phyloP scores from a whole-genome alignment of 2,329 filamentous ascomycete species.

The Fusarium agapanthi region DNA sequence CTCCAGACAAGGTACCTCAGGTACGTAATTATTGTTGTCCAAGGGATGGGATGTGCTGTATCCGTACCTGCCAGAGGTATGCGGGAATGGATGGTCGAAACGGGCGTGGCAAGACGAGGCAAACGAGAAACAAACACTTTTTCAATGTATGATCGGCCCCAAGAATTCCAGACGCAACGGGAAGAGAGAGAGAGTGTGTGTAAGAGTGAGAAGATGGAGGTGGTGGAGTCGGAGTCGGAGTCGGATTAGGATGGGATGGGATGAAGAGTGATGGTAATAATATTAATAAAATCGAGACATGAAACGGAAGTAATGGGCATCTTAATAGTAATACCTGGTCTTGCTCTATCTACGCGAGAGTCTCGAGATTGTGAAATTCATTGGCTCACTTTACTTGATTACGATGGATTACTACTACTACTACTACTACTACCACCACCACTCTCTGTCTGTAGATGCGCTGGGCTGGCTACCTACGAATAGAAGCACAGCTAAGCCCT shows the following conservation, averaged over 20 bases:
- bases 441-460: not conserved
- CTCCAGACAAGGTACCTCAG: not conserved
- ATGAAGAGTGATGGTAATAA: slow-evolving; percentile 20
- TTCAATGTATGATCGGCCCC: slow-evolving; percentile 7
- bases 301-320: slow-evolving; percentile 29
- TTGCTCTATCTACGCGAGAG: slow-evolving; percentile 10
- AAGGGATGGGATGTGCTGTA: slow-evolving; percentile 21
- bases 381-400: slow-evolving; percentile 13
- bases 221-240: not conserved
- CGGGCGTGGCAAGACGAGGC: slow-evolving; percentile 10
- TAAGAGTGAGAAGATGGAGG: not conserved
- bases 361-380: slow-evolving; percentile 5
- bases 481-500: slow-evolving; percentile 23
- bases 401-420: not conserved
- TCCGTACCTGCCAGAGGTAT: slow-evolving; percentile 38
- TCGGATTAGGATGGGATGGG: slow-evolving; percentile 7
- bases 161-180: slow-evolving; percentile 29
- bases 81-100: slow-evolving; percentile 28
- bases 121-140: slow-evolving; percentile 21
- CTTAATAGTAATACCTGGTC: slow-evolving; percentile 13
- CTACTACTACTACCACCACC: no score
- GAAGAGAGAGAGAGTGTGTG: not conserved
- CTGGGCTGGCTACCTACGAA: slow-evolving; percentile 16
- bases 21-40: slow-evolving; percentile 24
- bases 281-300: slow-evolving; percentile 10